Evolutionary conservation across 805 yeast genomes (phyloP), one percentile per base, ranked within the genome.

Genomic region (Candida ovalis): DNA sequence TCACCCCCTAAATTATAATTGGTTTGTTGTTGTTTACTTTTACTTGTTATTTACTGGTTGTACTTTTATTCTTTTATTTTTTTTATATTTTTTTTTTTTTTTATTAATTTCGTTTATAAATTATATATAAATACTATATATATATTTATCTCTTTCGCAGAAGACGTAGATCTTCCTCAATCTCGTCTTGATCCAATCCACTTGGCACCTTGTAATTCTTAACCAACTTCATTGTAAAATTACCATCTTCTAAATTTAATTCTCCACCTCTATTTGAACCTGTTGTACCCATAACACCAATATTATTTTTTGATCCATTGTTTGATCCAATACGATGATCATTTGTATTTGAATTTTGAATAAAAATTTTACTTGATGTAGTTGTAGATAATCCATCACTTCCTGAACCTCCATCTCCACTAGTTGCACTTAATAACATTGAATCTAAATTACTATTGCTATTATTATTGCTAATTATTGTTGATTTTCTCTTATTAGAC

Each of bases 161-260:
- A 17, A 45, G 32, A 6, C 48, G 45, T 25, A 66, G 44, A 50
- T 66, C 70, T 4, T 49, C 43, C 10, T 67, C 69, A 27, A 67
- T 54, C 42, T 64, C 70, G 3, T 49, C 58, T 1, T 27, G 32
- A 7, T 51, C 52, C 38, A 67, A 48, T 2, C 62, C 63, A 39
- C 51, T 56, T 5, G 72, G 72, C 4, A 60, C 42, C 6, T 45
- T 49, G 47, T 64, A 67, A 18, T 58, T 55, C 45, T 50, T 47
- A 36, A 47, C 50, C 42, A 52, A 38, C 15, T 60, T 61, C 59
- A 59, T 55, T 15, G 62, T 55, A 36, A 51, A 48, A 32, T 61
- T 61, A 49, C 53, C 46, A n/a, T 51, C 56, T 17, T 30, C 35
- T 4, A 30, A 5, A 12, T 15, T 30, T 5, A 30, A 12, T 7